Base-by-base conservation (phyloP, 2,329 filamentous ascomycete genomes). In the Knoxdaviesia capensis region DNA sequence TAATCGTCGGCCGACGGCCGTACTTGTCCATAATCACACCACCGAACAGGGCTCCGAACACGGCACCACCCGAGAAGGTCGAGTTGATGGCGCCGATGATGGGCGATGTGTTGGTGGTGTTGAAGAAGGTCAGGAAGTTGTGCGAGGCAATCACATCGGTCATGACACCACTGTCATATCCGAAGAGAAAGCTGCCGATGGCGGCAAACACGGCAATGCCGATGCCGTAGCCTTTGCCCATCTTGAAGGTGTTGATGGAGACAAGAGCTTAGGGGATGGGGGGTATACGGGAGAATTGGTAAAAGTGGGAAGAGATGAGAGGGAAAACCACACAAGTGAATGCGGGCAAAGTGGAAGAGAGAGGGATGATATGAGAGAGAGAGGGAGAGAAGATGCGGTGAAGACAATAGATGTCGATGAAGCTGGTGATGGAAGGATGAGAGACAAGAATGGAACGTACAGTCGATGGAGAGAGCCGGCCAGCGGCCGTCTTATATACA, bases 151-250 rank as follows among this genome's bases (percentile, higher is more conserved):
- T 71, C 45, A 72, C 71, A 52, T 71, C 62, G 38, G 77, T 80
- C 67, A 82, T 85, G 7, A 84, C 77, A 53, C 80, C 76, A 57
- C 81, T 77, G 55, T 84, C 80, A 51, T 69, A 45, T 6, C 43
- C 41, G 30, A 49, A 44, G 5, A 63, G 50, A 8, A 61, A 46
- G 47, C 60, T 59, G 35, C 57, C 58, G 6, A 53, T 51, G 36
- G 58, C 59, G 28, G 56, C 55, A 5, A 58, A 52, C 9, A 51
- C 51, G 7, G 53, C 55, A 41, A 56, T 61, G 50, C 57, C 56
- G 36, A 59, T 54, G 39, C 41, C 29, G 29, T 20, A 32, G 31
- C 41, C 2, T 45, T 45, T 7, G 49, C 48, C 10, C 44, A 47
- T 40, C 2, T 10, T 40, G 39, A n/a, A 7, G n/a, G 7, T 7